Percentiles rank a stretch among this genome's conserved stretches.
Conservation (phyloP, 345 rosid genomes). For the Psidium friedrichsthalianum region DNA sequence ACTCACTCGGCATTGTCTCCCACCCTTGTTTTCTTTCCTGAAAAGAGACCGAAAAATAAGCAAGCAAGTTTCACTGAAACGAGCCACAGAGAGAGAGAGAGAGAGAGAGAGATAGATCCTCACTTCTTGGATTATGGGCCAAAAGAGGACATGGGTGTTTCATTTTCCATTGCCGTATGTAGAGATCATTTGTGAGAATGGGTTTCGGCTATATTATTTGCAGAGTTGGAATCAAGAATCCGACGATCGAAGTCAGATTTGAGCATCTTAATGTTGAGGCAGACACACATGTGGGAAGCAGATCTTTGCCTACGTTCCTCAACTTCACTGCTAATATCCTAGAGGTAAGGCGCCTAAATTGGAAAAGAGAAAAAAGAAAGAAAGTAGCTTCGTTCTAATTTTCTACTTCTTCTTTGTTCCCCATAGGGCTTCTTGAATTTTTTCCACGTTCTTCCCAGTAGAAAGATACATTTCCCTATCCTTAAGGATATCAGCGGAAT, state of each 20-base stretch:
- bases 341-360: constrained; percentile 23
- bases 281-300: constrained; percentile 29
- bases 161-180: too few relatives aligned
- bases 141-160: not conserved
- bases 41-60: not conserved
- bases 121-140: not conserved
- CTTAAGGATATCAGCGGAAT: constrained; percentile 64
- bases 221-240: constrained; percentile 44
- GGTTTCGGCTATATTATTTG: not conserved
- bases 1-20: constrained; percentile 1
- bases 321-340: constrained; percentile 17
- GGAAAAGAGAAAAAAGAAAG: not conserved
- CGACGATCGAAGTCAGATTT: constrained; percentile 42
- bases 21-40: not conserved
- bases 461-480: constrained; percentile 42
- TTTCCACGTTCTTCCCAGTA: constrained; percentile 28
- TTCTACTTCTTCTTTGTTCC: not conserved
- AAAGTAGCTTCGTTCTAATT: not conserved
- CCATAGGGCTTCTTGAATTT: constrained; percentile 11
- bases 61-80: not conserved
- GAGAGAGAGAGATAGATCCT: not conserved
- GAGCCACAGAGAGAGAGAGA: not conserved
- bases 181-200: not conserved
- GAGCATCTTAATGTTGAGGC: constrained; percentile 35
- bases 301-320: constrained; percentile 30